A percentile compares a stretch with the other conserved stretches of the same genome.
Evolutionary conservation across 345 rosid species (phyloP).

Genomic region (Bruguiera parviflora): DNA sequence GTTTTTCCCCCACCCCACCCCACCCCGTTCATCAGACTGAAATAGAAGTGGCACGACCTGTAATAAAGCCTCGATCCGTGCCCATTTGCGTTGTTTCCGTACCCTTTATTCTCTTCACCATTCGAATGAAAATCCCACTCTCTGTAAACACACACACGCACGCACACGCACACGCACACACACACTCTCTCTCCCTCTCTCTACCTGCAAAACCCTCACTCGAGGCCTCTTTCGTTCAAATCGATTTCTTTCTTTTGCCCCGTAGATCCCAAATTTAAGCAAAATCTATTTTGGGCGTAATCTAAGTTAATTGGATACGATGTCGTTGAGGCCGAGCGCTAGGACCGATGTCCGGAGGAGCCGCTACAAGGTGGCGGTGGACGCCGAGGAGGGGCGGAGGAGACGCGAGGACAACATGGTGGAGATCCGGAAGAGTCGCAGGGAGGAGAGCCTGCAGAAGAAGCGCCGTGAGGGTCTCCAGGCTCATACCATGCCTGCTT

Average conservation of each 20-base stretch:
- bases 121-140: slow-evolving; percentile 3
- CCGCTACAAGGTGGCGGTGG: slow-evolving; percentile 78
- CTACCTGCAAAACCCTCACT: background rate
- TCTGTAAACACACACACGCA: background rate
- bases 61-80: slow-evolving; percentile 25
- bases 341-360: slow-evolving; percentile 71
- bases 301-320: slow-evolving; percentile 12
- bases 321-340: slow-evolving; percentile 78
- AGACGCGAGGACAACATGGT: slow-evolving; percentile 91
- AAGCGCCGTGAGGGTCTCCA: slow-evolving; percentile 83
- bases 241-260: background rate
- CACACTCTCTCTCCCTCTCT: background rate
- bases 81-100: background rate
- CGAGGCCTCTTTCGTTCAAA: background rate
- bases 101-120: background rate
- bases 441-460: slow-evolving; percentile 86
- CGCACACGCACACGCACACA: too few relatives aligned
- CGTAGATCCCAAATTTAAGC: background rate
- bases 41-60: slow-evolving; percentile 20
- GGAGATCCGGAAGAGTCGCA: slow-evolving; percentile 82
- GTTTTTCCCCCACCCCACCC: slow-evolving; percentile 9
- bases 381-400: slow-evolving; percentile 83
- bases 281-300: background rate
- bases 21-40: slow-evolving; percentile 1
- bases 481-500: slow-evolving; percentile 42